Evolutionary conservation across 1,284 basidiomycete genomes (phyloP).

Genomic region (Malassezia globosa): DNA sequence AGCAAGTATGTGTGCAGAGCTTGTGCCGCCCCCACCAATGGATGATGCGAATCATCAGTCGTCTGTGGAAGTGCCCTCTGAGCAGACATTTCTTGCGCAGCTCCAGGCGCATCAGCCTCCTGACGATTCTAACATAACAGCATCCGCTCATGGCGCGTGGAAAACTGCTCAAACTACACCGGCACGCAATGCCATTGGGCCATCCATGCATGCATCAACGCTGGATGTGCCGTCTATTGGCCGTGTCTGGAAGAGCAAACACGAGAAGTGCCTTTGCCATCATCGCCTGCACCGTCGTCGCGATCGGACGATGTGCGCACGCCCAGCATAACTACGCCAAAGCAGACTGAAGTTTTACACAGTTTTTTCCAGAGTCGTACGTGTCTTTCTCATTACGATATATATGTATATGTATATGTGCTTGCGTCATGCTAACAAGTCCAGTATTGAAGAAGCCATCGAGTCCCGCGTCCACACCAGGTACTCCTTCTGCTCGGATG

Average conservation of each 20-base stretch:
- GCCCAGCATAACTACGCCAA: constrained; percentile 18
- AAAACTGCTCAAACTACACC: constrained; percentile 4
- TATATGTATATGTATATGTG: not conserved
- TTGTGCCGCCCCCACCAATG: not conserved
- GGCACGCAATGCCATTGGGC: constrained; percentile 10
- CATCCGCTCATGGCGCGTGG: constrained; percentile 19
- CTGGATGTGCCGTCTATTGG: constrained; percentile 16
- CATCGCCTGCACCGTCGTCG: constrained; percentile 8
- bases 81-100: constrained; percentile 24
- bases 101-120: constrained; percentile 21
- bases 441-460: constrained; percentile 17
- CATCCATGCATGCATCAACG: constrained; percentile 14
- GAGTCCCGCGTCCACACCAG: not conserved
- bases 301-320: not conserved
- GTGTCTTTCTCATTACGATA: too few relatives aligned
- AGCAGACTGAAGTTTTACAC: constrained; percentile 38
- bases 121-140: not conserved
- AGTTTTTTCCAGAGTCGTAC: constrained; percentile 39
- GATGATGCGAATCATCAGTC: not conserved
- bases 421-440: too few relatives aligned
- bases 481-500: constrained; percentile 5
- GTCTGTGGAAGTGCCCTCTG: constrained; percentile 20
- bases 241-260: constrained; percentile 16
- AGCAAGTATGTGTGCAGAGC: not conserved
- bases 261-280: not conserved